These are phyloP conservation scores for Boechera retrofracta DNA, from an alignment of 345 rosid species.

Conservation along the genomic window DNA sequence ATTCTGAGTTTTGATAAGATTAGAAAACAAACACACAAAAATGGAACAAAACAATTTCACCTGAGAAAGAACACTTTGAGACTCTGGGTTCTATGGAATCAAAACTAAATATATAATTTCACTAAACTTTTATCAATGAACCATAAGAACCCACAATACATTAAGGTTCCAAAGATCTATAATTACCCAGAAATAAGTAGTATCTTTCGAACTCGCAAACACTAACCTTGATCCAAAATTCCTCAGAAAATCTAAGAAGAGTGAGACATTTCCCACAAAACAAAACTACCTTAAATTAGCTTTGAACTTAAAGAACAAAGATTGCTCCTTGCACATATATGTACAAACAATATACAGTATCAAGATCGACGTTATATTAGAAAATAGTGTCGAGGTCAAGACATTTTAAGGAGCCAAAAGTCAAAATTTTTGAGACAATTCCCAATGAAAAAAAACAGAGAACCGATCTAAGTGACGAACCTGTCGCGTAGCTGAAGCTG, in stretches of 20 bases:
- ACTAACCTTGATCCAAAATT: neutral
- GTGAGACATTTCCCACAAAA: no score
- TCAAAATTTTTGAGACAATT: neutral
- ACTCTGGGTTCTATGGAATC: neutral
- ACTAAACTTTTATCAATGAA: no score
- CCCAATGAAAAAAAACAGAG: neutral
- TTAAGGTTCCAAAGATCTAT: no score
- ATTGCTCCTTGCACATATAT: neutral
- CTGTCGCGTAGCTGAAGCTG: constrained; percentile 91
- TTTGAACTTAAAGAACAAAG: neutral
- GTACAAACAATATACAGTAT: neutral
- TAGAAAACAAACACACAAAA: constrained; percentile 1
- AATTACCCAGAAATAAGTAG: neutral
- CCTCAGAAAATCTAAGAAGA: neutral
- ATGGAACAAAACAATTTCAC: neutral
- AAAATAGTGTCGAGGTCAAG: neutral
- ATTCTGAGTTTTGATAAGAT: neutral
- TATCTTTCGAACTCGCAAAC: neutral
- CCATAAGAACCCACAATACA: neutral
- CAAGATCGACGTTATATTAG: neutral
- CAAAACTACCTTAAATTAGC: neutral
- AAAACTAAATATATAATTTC: no score
- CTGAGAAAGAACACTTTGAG: neutral
- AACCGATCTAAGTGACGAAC: constrained; percentile 44
- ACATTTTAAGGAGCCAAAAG: neutral